Evolutionary conservation across 2,329 filamentous ascomycete species (phyloP).

Genomic region (Colletotrichum filicis): DNA sequence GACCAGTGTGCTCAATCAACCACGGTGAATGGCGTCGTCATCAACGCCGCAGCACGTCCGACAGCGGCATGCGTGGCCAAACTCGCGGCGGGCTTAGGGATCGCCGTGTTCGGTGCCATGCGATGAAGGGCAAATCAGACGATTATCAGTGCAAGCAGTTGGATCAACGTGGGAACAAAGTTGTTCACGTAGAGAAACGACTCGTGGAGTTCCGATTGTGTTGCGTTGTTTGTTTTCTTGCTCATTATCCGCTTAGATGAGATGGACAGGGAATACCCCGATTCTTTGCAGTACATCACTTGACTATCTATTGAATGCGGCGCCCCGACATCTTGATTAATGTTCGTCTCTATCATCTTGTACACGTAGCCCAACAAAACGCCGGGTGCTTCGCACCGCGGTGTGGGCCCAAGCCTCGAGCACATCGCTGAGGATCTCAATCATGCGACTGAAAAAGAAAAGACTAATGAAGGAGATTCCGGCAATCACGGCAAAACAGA

Average conservation of each 20-base stretch:
- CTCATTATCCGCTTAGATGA: not conserved
- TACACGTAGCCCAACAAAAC: not conserved
- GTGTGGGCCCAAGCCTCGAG: constrained; percentile 49
- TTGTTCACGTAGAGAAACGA: not conserved
- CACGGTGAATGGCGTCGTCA: constrained; percentile 35
- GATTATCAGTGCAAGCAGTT: not conserved
- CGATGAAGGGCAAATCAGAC: constrained; percentile 4
- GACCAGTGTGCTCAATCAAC: constrained; percentile 49
- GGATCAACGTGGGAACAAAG: not conserved
- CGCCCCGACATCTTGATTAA: not conserved
- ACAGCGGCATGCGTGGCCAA: constrained; percentile 27
- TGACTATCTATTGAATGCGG: not conserved
- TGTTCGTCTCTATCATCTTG: constrained; percentile 13
- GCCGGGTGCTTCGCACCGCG: not conserved
- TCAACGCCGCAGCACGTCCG: constrained; percentile 31
- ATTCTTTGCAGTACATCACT: not conserved
- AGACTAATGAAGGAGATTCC: constrained; percentile 68
- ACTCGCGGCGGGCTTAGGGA: constrained; percentile 32
- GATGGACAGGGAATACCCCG: not conserved
- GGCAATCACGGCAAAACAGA: constrained; percentile 72
- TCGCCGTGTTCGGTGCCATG: constrained; percentile 28
- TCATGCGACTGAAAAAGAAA: constrained; percentile 60
- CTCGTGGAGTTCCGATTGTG: not conserved
- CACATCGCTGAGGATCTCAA: constrained; percentile 58
- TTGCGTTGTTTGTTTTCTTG: not conserved